Evolutionary conservation across 2,329 filamentous ascomycete species (phyloP).

Genomic region (Penicillium sp.): DNA sequence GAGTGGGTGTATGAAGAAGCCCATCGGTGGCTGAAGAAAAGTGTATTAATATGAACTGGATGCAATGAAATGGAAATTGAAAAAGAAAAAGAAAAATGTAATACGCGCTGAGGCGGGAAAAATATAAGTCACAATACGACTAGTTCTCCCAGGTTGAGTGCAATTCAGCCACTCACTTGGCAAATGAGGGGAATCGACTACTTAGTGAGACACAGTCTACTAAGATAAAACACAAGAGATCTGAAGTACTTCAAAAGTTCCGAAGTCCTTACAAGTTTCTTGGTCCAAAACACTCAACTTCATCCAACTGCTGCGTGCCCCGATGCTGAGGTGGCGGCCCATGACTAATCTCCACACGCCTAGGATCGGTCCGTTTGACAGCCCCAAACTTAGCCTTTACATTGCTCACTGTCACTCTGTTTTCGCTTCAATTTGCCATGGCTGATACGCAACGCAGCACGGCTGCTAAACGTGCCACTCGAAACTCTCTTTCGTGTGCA

Average conservation of each 20-base stretch:
- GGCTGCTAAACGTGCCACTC: neutral
- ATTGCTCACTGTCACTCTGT: neutral
- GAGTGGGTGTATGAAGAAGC: neutral
- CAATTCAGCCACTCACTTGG: neutral
- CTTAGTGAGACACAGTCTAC: neutral
- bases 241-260: too few species aligned
- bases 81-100: too few species aligned
- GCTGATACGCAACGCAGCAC: neutral
- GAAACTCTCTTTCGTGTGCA: slow-evolving; percentile 17
- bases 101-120: too few species aligned
- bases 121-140: neutral
- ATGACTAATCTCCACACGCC: neutral
- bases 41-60: neutral
- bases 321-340: neutral
- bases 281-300: neutral
- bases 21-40: neutral
- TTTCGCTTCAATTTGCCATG: neutral
- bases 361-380: neutral
- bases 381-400: neutral
- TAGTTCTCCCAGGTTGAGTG: neutral
- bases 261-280: too few species aligned
- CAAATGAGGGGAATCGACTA: neutral
- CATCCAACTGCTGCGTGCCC: neutral
- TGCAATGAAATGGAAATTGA: too few species aligned
- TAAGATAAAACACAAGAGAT: too few species aligned